Evolutionary conservation across 768 basidiomycete genomes (phyloP), one percentile per base, ranked within the genome.

Genomic region (Kwoniella mangroviensis): DNA sequence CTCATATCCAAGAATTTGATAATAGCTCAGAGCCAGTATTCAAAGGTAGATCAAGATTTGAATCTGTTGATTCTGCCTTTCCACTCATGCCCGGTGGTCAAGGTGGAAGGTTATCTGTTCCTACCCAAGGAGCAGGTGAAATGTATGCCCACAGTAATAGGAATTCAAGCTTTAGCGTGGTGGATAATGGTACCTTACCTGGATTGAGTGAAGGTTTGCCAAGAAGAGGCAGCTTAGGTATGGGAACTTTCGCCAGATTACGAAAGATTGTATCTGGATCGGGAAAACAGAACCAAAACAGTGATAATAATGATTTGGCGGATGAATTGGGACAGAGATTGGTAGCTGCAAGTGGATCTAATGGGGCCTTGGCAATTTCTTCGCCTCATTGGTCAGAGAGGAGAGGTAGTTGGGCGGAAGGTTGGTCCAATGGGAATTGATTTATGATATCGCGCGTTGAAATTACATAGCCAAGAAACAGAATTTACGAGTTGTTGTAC

Each of bases 401-500:
- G 9, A 66, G 76, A 56, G 76, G 76, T 3, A 78, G 76, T 64
- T 78, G 77, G 77, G 76, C 73, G 9, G 76, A 75, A 61, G 72
- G 73, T 21, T 77, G 73, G 76, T 55, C 63, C n/a, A 67, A 28
- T 63, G 15, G 43, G 19, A 21, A 52, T 28, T 22, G 12, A 53
- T 28, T 28, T 12, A n/a, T 28, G n/a, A 43, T 26, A 43, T 43
- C 41, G n/a, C 17, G 26, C 15, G n/a, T 60, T n/a, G 40, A 60
- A 34, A 6, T 34, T 34, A 34, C 34, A 34, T 34, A 34, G 34
- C 34, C 34, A 34, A 34, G 34, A 6, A 34, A 34, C 34, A 34
- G 34, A 34, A 34, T 34, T 34, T 34, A 34, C 34, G 6, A 34
- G 34, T 34, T 34, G 34, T 34, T 34, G 34, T 34, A 34, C 34